Base-by-base conservation (phyloP, 208 protist species). In the Willaertia magna region DNA sequence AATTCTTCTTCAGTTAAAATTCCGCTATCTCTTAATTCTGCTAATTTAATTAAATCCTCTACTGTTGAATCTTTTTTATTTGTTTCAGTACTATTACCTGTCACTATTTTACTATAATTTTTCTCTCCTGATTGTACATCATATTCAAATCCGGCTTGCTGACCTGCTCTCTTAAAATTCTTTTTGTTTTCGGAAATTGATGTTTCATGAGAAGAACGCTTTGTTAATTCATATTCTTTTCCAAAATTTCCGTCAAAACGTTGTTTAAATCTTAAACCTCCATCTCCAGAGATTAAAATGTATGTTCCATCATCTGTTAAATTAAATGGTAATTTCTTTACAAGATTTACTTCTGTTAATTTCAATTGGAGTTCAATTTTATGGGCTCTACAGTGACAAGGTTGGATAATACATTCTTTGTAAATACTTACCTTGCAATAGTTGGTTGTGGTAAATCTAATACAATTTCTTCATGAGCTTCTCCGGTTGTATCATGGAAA, bases 1-100 rank as follows among this genome's bases (percentile, higher is more conserved):
- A 76, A 76, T 76, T 76, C 67, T 9, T 76, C 67, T 34, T 76
- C 67, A n/a, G 67, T 44, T 22, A 76, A 76, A 76, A 76, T 76
- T 76, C 67, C 67, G 16, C 9, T 18, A 76, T 76, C 67, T 40
- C 67, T 40, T 34, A 76, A 43, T 9, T 12, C 16, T 1, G 67
- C 67, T 11, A 76, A 76, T 44, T 76, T 76, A 4, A 34, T n/a
- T 22, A 76, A 76, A 76, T 76, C 67, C n/a, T 76, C 34, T 22
- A 76, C 34, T 7, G 22, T 67, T 67, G 55, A 34, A 34, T 67
- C 55, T 34, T 67, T 67, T 12, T 49, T 49, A n/a, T n/a, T n/a
- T n/a, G n/a, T n/a, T n/a, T n/a, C n/a, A n/a, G n/a, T n/a, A n/a
- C n/a, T n/a, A n/a, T n/a, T n/a, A n/a, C n/a, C n/a, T n/a, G n/a